Evolutionary conservation across 768 basidiomycete species (phyloP), one percentile per base, ranked within the genome.

Genomic region (Cantharellus anzutake): DNA sequence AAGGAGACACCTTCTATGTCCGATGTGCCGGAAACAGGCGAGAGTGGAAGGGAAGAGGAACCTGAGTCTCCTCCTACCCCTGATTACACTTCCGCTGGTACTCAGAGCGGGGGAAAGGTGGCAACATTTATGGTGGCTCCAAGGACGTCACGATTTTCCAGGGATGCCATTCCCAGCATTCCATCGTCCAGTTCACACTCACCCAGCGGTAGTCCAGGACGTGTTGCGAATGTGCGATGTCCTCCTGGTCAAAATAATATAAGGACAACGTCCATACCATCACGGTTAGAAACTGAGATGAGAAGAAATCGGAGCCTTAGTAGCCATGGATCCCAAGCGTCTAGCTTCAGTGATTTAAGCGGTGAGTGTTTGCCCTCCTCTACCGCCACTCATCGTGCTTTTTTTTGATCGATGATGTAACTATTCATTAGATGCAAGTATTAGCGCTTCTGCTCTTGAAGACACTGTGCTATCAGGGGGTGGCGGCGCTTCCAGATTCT

Each of bases 281-380:
- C 44, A 29, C 44, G 44, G 11, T 29, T 48, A 29, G 44, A 48
- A 48, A 48, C 11, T 29, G 44, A 11, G 11, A 11, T 48, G 42
- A 5, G 11, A 7, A 11, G 56, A 16, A 11, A 82, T 60, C 52
- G 35, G 7, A 75, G 78, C 59, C 75, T 75, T 51, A 84, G 83
- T 64, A 79, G 73, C 63, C 77, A 83, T 56, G 80, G 80, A 2
- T 88, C 86, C 34, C 80, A 82, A 50, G 79, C 86, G 0, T 88
- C 86, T 4, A 81, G 88, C 68, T 88, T 90, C 65, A 90, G 87
- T 66, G 88, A 91, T 66, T 66, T 90, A 51, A 91, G 88, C 65
- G 87, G 88, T 87, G 65, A 66, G 78, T 70, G 60, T 29, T 29
- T 29, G 20, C 20, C 20, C 20, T 29, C 20, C 20, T 29, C 20